Evolutionary conservation across 176 grass and related monocot genomes (phyloP).

Genomic region (Oryza glumipatula): DNA sequence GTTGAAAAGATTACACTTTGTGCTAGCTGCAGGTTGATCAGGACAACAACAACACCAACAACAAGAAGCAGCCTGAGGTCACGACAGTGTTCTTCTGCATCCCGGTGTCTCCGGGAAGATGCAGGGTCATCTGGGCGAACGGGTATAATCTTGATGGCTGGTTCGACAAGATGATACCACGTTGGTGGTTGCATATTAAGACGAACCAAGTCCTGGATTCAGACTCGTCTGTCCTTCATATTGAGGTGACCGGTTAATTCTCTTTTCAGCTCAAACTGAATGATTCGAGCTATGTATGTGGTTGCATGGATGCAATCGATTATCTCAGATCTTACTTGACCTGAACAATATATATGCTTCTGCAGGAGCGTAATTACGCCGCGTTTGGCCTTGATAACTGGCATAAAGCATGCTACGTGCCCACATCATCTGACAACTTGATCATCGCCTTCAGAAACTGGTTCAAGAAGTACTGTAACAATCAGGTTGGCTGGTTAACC

Average conservation of each 20-base stretch:
- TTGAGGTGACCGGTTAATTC: slow-evolving; percentile 47
- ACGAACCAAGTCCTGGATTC: slow-evolving; percentile 81
- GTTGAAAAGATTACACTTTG: no score
- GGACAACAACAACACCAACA: slow-evolving; percentile 12
- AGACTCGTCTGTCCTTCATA: slow-evolving; percentile 77
- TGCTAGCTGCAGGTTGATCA: background rate
- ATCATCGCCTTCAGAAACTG: slow-evolving; percentile 90
- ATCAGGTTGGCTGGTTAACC: slow-evolving; percentile 63
- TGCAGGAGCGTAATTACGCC: slow-evolving; percentile 70
- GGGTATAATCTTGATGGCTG: slow-evolving; percentile 52
- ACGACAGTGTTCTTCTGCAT: slow-evolving; percentile 75
- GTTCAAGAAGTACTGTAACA: slow-evolving; percentile 79
- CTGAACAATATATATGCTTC: background rate
- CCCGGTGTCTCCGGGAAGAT: slow-evolving; percentile 70
- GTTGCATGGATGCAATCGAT: background rate
- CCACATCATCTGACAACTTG: slow-evolving; percentile 78
- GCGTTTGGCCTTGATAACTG: slow-evolving; percentile 59
- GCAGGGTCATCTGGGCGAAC: slow-evolving; percentile 73
- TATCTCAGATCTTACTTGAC: background rate
- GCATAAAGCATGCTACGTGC: slow-evolving; percentile 74
- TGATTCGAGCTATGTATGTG: background rate
- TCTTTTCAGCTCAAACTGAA: background rate
- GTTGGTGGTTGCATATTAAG: slow-evolving; percentile 63
- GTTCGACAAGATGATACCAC: slow-evolving; percentile 64
- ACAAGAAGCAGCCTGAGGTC: slow-evolving; percentile 13